Evolutionary conservation across 2,329 filamentous ascomycete genomes (phyloP).

Genomic region (Colletotrichum abscissum): DNA sequence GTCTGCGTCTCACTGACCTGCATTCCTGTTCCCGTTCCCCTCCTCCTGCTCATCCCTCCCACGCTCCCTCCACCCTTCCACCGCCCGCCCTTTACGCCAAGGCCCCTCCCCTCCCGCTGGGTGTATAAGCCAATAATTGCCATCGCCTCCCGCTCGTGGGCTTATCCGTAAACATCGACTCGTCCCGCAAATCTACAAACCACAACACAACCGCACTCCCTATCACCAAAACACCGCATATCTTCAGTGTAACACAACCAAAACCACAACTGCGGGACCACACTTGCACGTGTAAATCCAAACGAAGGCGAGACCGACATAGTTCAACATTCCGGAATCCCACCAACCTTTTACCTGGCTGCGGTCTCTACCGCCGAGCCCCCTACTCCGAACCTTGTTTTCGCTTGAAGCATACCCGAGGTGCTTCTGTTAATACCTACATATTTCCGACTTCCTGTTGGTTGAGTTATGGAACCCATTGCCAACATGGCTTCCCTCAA

Average conservation of each 20-base stretch:
- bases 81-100: background rate
- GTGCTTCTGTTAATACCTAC: background rate
- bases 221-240: background rate
- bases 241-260: conserved; percentile 17
- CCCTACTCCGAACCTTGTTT: background rate
- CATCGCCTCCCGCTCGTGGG: conserved; percentile 34
- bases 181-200: conserved; percentile 1
- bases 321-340: background rate
- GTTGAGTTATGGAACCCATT: conserved; percentile 30
- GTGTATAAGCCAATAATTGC: conserved; percentile 32
- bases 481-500: conserved; percentile 51
- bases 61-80: background rate
- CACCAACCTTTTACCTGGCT: background rate
- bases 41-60: background rate
- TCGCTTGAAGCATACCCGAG: conserved; percentile 1
- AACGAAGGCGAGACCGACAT: background rate
- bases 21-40: background rate
- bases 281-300: background rate
- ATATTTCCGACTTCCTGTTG: background rate
- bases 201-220: background rate
- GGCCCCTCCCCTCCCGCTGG: background rate
- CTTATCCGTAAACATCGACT: conserved; percentile 19
- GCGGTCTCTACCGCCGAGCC: conserved; percentile 16
- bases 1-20: background rate
- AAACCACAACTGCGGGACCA: conserved; percentile 8